Conservation (phyloP, 495 filamentous ascomycete genomes). For the Cairneyella variabilis region DNA sequence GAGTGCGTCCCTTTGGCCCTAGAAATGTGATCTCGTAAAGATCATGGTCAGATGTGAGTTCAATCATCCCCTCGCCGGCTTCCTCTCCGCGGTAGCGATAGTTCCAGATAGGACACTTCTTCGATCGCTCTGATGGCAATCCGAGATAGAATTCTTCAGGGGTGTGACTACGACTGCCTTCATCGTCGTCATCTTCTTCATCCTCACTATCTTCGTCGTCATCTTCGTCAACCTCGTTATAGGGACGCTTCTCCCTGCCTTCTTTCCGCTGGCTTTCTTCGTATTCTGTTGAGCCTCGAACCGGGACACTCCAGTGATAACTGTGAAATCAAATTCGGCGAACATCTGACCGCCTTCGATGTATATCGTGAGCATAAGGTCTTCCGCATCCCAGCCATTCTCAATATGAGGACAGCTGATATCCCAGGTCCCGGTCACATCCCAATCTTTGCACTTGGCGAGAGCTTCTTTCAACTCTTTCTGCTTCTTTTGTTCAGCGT, state of each 20-base stretch:
- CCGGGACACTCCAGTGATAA: neutral
- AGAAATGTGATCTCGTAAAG: neutral
- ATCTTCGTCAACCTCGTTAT: neutral
- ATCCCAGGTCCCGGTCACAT: constrained; percentile 6
- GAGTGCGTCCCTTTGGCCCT: neutral
- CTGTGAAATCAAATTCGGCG: constrained; percentile 6
- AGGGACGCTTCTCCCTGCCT: no score
- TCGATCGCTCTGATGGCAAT: neutral
- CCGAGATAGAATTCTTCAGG: constrained; percentile 1
- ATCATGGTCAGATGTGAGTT: neutral
- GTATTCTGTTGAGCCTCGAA: constrained; percentile 1
- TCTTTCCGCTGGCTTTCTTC: neutral
- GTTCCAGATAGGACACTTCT: neutral
- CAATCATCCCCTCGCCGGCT: neutral
- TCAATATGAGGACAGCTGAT: constrained; percentile 1
- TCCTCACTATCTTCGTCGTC: neutral
- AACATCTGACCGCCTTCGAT: constrained; percentile 9
- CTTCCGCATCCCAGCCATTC: neutral
- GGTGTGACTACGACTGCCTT: neutral
- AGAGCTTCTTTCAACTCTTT: neutral
- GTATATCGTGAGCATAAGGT: neutral
- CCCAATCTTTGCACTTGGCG: constrained; percentile 1
- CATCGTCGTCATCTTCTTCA: neutral
- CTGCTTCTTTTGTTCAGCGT: neutral
- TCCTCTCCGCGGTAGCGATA: constrained; percentile 5